Evolutionary conservation across 2,329 filamentous ascomycete species (phyloP), one percentile per base, ranked within the genome.

Genomic region (Dothideomycetes sp.): DNA sequence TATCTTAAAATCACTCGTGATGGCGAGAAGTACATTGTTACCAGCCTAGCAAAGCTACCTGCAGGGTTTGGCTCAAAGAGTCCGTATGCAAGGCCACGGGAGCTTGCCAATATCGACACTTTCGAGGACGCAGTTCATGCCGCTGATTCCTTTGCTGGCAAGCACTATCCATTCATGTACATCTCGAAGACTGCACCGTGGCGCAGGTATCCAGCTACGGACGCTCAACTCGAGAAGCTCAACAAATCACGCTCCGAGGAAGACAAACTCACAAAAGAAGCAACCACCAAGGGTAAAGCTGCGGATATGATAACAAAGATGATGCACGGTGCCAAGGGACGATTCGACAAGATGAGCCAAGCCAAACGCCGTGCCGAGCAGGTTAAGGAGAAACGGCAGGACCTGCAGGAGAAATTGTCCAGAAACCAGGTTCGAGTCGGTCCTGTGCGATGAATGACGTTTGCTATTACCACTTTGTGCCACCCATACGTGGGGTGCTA

Each of bases 221-320:
- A 65, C 17, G 64, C 64, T 3, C 77, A 91, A 57, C 59, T 94
- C 1, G 65, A 72, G 24, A 80, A 83, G 41, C 59, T 91, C 39
- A 86, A 87, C 54, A 82, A 77, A 53, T 53, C 80, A 3, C 69
- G 80, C 7, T 62, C 62, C 1, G 63, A 72, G 38, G 61, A 68
- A n/a, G 64, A 78, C 19, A 64, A 72, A 39, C 55, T 87, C 36
- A 70, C 64, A 1, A 51, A 62, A 0, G 62, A 64, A 0, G 71
- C 78, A 19, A 53, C 94, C 44, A 87, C 74, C 11, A 91, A 88
- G 55, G 89, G 89, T 6, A 78, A 77, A 56, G 88, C 87, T 4
- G 73, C 73, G 4, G 88, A 95, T 57, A 88, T 94, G 82, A 94
- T 96, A 49, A 93, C 85, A 6, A 93, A 94, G 61, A 57, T 94